These are phyloP conservation scores for Chaetomium tenue DNA, from an alignment of 495 filamentous ascomycete species.

Conservation along the genomic window DNA sequence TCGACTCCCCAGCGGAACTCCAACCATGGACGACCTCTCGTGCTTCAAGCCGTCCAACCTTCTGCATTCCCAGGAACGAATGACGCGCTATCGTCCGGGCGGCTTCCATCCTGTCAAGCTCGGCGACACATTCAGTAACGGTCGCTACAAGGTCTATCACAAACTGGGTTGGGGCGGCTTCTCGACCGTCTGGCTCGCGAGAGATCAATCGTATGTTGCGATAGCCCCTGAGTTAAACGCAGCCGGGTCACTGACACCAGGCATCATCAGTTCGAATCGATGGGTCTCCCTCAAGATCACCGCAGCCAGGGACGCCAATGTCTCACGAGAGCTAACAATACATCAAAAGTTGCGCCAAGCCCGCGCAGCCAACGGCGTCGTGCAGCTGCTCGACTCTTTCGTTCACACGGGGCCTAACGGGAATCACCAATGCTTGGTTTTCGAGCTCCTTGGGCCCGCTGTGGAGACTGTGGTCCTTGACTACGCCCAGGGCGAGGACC, in stretches of 20 bases:
- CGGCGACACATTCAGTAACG: conserved; percentile 25
- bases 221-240: not conserved
- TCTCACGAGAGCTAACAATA: not conserved
- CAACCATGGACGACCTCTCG: not conserved
- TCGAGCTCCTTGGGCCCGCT: conserved; percentile 46
- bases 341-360: not conserved
- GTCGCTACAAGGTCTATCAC: conserved; percentile 12
- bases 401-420: conserved; percentile 44
- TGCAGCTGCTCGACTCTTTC: conserved; percentile 44
- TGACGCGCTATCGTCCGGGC: not conserved
- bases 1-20: not conserved
- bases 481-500: conserved; percentile 22
- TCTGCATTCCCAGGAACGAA: not conserved
- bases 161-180: conserved; percentile 14
- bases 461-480: conserved; percentile 21
- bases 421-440: conserved; percentile 46
- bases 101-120: conserved; percentile 29
- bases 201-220: not conserved
- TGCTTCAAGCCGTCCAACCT: conserved; percentile 4
- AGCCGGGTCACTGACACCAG: not conserved
- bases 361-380: conserved; percentile 27
- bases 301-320: conserved; percentile 24
- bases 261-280: not conserved
- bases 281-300: conserved; percentile 45
- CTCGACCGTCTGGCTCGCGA: conserved; percentile 14